phyloP scores from a whole-genome alignment of 176 grass and related monocot genomes.

The Eleusine indica region DNA sequence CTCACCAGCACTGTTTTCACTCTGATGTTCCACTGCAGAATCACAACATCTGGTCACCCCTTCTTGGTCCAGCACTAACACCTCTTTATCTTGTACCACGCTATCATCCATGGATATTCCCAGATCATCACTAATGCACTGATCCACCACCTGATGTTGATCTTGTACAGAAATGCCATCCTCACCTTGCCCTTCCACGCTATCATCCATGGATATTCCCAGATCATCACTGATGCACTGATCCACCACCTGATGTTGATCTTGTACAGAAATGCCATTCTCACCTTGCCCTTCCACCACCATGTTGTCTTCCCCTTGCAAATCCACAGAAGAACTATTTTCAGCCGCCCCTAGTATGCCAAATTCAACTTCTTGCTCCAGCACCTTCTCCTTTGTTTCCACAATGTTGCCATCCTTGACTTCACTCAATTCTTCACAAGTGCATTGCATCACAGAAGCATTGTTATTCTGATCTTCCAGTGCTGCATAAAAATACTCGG shows the following conservation, averaged over 20 bases:
- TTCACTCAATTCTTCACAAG: not conserved
- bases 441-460: not conserved
- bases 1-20: not conserved
- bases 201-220: not conserved
- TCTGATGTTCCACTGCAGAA: not conserved
- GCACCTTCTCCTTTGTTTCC: not conserved
- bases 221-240: not conserved
- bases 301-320: not conserved
- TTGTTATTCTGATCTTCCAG: constrained; percentile 2
- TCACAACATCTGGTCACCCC: not conserved
- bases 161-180: not conserved
- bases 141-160: not conserved
- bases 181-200: not conserved
- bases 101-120: not conserved
- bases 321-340: not conserved
- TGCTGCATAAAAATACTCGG: not conserved
- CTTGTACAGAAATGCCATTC: not conserved
- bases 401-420: not conserved
- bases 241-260: constrained; percentile 2
- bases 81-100: not conserved
- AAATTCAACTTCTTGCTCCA: not conserved
- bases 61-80: constrained; percentile 3
- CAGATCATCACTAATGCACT: not conserved
- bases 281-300: not conserved
- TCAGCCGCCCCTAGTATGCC: not conserved